Percentiles rank a stretch among this genome's conserved stretches.
phyloP scores from a whole-genome alignment of 495 filamentous ascomycete genomes.

The Penicillium soppii region DNA sequence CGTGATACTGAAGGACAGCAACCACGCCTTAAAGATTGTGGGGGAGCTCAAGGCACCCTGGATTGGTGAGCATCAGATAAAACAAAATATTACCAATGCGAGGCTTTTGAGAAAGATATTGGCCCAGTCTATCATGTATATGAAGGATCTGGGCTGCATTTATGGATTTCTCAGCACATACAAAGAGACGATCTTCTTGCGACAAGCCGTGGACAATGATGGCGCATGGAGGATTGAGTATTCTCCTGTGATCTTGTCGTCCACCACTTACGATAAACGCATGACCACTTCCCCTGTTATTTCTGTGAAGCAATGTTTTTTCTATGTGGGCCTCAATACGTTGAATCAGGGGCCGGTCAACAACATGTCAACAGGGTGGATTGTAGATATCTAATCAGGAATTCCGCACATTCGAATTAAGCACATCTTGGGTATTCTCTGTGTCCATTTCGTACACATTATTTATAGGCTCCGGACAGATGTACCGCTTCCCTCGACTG shows the following conservation, averaged over 20 bases:
- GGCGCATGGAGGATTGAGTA: constrained; percentile 5
- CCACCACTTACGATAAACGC: not conserved
- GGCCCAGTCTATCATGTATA: not conserved
- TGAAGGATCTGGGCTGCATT: not conserved
- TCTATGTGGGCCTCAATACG: not conserved
- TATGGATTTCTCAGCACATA: constrained; percentile 2
- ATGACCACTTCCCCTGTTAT: not conserved
- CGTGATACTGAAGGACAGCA: constrained; percentile 9
- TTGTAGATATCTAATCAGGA: no score
- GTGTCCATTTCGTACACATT: no score
- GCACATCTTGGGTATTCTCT: no score
- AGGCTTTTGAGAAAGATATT: not conserved
- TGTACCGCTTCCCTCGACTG: no score
- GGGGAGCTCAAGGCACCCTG: constrained; percentile 11
- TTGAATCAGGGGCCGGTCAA: constrained; percentile 2
- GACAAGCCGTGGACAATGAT: constrained; percentile 1
- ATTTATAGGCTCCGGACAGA: no score
- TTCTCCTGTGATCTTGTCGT: constrained; percentile 3
- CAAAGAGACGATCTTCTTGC: constrained; percentile 1
- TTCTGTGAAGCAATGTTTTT: constrained; percentile 4
- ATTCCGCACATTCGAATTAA: no score
- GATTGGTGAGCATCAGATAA: not conserved
- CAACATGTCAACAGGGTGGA: not conserved
- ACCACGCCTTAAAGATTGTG: constrained; percentile 2
- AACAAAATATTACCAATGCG: not conserved